phyloP scores from a whole-genome alignment of 1,284 basidiomycete genomes.

The Marasmius fiardii region DNA sequence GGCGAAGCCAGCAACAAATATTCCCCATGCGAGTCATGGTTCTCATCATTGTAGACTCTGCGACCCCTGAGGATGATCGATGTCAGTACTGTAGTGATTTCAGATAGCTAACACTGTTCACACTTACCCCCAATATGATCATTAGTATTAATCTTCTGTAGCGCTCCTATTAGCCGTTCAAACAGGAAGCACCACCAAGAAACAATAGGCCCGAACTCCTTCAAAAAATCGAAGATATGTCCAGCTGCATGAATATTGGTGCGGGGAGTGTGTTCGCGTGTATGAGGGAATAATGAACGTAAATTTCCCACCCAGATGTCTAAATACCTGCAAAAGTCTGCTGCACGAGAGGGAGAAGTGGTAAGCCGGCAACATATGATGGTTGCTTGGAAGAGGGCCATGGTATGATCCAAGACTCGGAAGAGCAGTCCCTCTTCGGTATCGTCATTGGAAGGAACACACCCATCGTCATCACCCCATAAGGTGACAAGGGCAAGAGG shows the following conservation, averaged over 20 bases:
- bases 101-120: constrained; percentile 10
- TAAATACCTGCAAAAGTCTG: constrained; percentile 10
- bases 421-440: neutral
- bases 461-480: constrained; percentile 19
- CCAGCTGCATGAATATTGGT: constrained; percentile 24
- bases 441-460: constrained; percentile 1
- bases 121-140: constrained; percentile 14
- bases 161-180: constrained; percentile 27
- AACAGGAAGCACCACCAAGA: constrained; percentile 35
- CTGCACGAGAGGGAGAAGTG: neutral
- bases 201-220: constrained; percentile 28
- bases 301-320: constrained; percentile 13
- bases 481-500: constrained; percentile 28
- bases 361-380: constrained; percentile 3
- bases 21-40: constrained; percentile 15
- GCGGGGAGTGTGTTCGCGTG: constrained; percentile 11
- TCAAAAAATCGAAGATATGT: constrained; percentile 30
- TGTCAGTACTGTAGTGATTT: neutral
- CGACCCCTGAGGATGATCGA: constrained; percentile 13
- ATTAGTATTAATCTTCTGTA: constrained; percentile 25
- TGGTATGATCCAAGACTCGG: constrained; percentile 21
- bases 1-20: constrained; percentile 16
- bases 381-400: constrained; percentile 18
- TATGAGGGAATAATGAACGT: constrained; percentile 9
- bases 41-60: constrained; percentile 12